A percentile compares a stretch with the other conserved stretches of the same genome.
phyloP scores from a whole-genome alignment of 169 alveolate species.

The Amoebophrya sp. region DNA sequence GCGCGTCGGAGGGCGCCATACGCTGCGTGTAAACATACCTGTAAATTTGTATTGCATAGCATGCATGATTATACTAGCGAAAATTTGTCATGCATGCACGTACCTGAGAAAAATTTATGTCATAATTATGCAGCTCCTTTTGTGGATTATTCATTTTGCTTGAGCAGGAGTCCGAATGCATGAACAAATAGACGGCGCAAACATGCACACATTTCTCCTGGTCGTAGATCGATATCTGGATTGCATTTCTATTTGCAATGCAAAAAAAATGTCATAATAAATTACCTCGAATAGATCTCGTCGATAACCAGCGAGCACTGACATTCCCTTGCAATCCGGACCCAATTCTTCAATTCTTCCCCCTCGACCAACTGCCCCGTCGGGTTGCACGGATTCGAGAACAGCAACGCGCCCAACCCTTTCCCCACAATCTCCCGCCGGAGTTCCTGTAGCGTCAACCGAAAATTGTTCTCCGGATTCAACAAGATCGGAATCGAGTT shows the following conservation, averaged over 20 bases:
- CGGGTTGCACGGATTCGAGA: conserved; percentile 46
- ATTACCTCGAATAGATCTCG: conserved; percentile 35
- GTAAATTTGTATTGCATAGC: not conserved
- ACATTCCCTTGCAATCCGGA: conserved; percentile 41
- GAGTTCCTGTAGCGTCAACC: conserved; percentile 41
- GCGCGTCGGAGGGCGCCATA: conserved; percentile 45
- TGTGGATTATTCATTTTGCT: too few species aligned
- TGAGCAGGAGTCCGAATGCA: too few species aligned
- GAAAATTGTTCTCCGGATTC: conserved; percentile 46
- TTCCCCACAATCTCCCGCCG: conserved; percentile 32
- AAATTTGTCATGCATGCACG: not conserved
- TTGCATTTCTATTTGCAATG: too few species aligned
- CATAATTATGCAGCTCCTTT: too few species aligned
- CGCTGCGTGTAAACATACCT: conserved; percentile 46
- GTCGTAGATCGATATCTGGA: too few species aligned
- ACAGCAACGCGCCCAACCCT: conserved; percentile 38
- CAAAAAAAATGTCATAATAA: not conserved
- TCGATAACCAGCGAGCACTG: conserved; percentile 37
- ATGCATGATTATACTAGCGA: not conserved
- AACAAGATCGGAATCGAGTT: conserved; percentile 43
- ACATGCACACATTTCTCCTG: too few species aligned
- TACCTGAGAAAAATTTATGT: too few species aligned
- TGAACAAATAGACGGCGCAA: too few species aligned
- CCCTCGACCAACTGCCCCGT: conserved; percentile 48
- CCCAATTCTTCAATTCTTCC: conserved; percentile 45